A percentile compares a stretch with the other conserved stretches of the same genome.
Conservation (phyloP, 441 rosid species). For the Biscutella laevigata region DNA sequence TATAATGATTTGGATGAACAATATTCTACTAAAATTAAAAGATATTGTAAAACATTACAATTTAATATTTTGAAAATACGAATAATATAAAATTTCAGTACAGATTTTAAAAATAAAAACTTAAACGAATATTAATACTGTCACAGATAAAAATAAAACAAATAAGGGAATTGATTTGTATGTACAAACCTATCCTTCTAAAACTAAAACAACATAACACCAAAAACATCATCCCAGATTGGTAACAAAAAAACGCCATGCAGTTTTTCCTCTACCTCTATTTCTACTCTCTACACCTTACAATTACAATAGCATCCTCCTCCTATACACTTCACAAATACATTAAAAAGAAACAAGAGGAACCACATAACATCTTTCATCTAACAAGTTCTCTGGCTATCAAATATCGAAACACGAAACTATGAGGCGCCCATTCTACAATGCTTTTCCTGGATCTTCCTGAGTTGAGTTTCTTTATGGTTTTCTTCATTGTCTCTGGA, state of each 20-base stretch:
- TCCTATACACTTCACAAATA: conserved; percentile 7
- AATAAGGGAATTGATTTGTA: conserved; percentile 14
- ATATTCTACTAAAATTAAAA: no score
- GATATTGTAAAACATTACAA: no score
- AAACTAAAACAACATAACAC: background rate
- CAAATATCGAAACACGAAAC: conserved; percentile 71
- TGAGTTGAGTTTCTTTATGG: conserved; percentile 43
- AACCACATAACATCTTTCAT: conserved; percentile 20
- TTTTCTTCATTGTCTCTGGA: conserved; percentile 45
- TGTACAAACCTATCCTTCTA: background rate
- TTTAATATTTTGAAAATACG: no score
- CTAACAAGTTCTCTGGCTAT: conserved; percentile 70
- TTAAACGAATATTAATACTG: no score
- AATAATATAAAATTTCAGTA: no score
- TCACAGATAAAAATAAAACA: no score
- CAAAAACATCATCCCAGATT: conserved; percentile 13
- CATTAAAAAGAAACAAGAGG: background rate
- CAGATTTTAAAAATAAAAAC: no score
- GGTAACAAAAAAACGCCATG: conserved; percentile 15
- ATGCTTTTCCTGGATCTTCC: conserved; percentile 60
- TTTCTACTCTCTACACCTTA: conserved; percentile 15
- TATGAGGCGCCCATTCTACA: conserved; percentile 67
- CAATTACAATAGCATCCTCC: background rate
- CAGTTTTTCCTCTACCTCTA: conserved; percentile 7
- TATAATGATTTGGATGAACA: no score